These are phyloP conservation scores for Botrytis pseudocinerea DNA, from an alignment of 2,329 filamentous ascomycete species.

Conservation along the genomic window DNA sequence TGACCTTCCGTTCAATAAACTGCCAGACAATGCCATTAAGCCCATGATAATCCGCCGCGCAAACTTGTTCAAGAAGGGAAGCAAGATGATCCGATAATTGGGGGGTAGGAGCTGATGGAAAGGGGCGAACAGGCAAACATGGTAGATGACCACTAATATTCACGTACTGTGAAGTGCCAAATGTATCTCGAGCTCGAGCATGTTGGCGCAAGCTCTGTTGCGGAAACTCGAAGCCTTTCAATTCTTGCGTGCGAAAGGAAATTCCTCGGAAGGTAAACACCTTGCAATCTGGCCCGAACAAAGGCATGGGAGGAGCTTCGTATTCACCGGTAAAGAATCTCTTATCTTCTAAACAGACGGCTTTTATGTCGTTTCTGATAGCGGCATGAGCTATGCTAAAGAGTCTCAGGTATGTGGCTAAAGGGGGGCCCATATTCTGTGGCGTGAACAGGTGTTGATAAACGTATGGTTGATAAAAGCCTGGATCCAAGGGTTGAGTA, in stretches of 20 bases:
- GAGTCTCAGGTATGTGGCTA: background rate
- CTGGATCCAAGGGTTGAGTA: background rate
- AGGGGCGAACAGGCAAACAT: background rate
- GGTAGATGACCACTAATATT: background rate
- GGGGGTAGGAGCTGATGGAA: background rate
- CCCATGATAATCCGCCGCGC: background rate
- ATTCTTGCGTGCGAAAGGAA: background rate
- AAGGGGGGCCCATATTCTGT: rapidly evolving
- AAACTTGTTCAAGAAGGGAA: background rate
- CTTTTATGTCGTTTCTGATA: background rate
- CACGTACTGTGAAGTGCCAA: background rate
- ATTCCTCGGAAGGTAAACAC: background rate
- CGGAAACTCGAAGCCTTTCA: background rate
- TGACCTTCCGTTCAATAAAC: background rate
- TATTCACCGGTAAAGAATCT: background rate
- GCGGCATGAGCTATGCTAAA: background rate
- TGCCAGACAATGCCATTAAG: background rate
- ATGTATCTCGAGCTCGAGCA: background rate
- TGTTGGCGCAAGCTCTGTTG: background rate
- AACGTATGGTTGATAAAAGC: background rate
- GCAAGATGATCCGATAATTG: too few species aligned
- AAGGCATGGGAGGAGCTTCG: too few species aligned
- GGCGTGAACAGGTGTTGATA: rapidly evolving
- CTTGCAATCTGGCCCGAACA: background rate
- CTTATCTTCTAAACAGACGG: background rate